These are phyloP conservation scores for Coemansia erecta DNA, from an alignment of 192 early-diverging fungal genomes.

Conservation along the genomic window DNA sequence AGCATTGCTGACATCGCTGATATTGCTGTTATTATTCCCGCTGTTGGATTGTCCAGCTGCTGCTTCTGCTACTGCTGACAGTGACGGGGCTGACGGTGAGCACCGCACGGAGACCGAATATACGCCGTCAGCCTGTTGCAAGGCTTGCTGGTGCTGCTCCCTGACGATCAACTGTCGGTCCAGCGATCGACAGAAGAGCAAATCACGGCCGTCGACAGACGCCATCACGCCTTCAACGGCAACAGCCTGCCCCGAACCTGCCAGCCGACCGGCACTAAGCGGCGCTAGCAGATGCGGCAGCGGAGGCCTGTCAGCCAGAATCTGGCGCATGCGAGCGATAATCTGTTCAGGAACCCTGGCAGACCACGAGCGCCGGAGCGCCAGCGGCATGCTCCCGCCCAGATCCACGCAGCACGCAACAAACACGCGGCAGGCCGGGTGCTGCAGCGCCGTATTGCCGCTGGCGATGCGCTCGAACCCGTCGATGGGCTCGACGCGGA, in stretches of 20 bases:
- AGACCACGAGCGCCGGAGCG: conserved; percentile 34
- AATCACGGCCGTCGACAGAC: conserved; percentile 15
- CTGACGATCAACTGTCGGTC: conserved; percentile 5
- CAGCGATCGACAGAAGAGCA: conserved; percentile 17
- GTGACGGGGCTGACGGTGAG: conserved; percentile 1
- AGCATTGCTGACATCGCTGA: background rate
- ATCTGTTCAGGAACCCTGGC: conserved; percentile 21
- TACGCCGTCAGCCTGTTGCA: background rate
- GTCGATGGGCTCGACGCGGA: conserved; percentile 48
- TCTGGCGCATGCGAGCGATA: conserved; percentile 13
- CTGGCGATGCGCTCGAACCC: conserved; percentile 35
- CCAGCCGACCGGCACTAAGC: background rate
- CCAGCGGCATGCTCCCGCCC: conserved; percentile 38
- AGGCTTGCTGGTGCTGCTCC: background rate
- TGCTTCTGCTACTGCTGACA: too few species aligned
- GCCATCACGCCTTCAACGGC: conserved; percentile 14
- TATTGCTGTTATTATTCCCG: background rate
- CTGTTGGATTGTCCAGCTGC: too few species aligned
- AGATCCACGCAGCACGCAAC: conserved; percentile 41
- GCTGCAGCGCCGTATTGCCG: conserved; percentile 8
- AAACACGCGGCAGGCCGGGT: conserved; percentile 35
- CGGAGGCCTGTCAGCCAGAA: background rate
- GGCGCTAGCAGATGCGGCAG: conserved; percentile 24
- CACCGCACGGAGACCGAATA: conserved; percentile 24
- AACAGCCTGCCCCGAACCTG: background rate